Evolutionary conservation across 164 flowering plant genomes (phyloP).

Genomic region (Berberis vulgaris): DNA sequence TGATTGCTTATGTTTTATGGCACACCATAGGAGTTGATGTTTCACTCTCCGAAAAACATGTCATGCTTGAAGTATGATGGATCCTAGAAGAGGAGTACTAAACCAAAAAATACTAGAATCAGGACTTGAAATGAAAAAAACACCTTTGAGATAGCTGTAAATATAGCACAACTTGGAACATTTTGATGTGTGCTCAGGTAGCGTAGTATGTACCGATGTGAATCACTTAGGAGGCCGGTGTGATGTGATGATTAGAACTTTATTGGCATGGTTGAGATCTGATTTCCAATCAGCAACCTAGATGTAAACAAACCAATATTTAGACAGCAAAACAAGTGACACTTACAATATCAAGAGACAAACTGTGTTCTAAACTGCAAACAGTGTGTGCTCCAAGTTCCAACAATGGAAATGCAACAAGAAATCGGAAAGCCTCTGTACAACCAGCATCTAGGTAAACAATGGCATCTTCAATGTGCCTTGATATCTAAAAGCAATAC

Average conservation of each 20-base stretch:
- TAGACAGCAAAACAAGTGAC: background rate
- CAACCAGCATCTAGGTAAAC: constrained; percentile 93
- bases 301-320: constrained; percentile 7
- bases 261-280: constrained; percentile 31
- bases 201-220: constrained; percentile 84
- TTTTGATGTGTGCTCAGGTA: constrained; percentile 59
- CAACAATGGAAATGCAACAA: constrained; percentile 69
- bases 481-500: constrained; percentile 46
- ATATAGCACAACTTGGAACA: constrained; percentile 52
- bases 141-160: constrained; percentile 92
- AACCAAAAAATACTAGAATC: background rate
- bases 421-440: constrained; percentile 74
- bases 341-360: constrained; percentile 60
- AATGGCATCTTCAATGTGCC: constrained; percentile 56
- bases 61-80: too few relatives aligned
- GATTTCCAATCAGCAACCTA: constrained; percentile 69
- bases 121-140: constrained; percentile 13
- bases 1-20: too few relatives aligned
- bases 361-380: constrained; percentile 76
- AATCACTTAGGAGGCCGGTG: constrained; percentile 83
- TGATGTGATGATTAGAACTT: constrained; percentile 74
- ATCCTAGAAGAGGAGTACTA: constrained; percentile 1
- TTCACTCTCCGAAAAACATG: too few relatives aligned
- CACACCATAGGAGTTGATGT: too few relatives aligned
- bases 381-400: constrained; percentile 70